phyloP scores from a whole-genome alignment of 164 flowering plant genomes.

The Chloranthus sessilifolius region DNA sequence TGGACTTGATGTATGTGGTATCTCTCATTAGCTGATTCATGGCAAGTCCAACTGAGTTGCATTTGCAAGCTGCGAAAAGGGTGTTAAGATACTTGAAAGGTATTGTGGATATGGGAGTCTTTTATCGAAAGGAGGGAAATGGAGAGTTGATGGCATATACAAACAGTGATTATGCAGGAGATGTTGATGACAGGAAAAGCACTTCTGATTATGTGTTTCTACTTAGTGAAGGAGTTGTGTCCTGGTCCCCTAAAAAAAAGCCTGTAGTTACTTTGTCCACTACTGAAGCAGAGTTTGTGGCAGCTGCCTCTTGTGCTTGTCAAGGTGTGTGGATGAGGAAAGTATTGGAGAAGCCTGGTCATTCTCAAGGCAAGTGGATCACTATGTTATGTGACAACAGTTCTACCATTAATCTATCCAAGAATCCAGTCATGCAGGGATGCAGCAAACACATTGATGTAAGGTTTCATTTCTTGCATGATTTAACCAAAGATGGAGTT shows the following conservation, averaged over 20 bases:
- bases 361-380: too few relatives aligned
- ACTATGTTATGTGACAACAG: too few relatives aligned
- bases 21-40: not conserved
- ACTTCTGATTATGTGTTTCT: conserved; percentile 6
- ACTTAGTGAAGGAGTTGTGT: conserved; percentile 2
- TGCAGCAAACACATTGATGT: too few relatives aligned
- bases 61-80: too few relatives aligned
- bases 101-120: too few relatives aligned
- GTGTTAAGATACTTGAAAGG: too few relatives aligned
- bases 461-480: too few relatives aligned
- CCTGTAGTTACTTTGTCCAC: conserved; percentile 9
- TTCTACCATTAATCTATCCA: too few relatives aligned
- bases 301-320: not conserved
- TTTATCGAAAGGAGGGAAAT: not conserved
- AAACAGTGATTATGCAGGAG: conserved; percentile 14
- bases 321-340: conserved; percentile 1
- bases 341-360: too few relatives aligned
- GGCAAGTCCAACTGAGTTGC: not conserved
- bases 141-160: not conserved
- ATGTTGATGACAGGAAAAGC: conserved; percentile 11
- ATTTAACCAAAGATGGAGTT: too few relatives aligned
- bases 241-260: conserved; percentile 10
- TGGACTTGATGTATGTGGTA: too few relatives aligned
- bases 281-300: not conserved
- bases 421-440: too few relatives aligned